Percentiles rank a stretch among this genome's conserved stretches.
These are phyloP conservation scores for Ustilago xerochloae DNA, from an alignment of 1,284 basidiomycete species.

Conservation along the genomic window DNA sequence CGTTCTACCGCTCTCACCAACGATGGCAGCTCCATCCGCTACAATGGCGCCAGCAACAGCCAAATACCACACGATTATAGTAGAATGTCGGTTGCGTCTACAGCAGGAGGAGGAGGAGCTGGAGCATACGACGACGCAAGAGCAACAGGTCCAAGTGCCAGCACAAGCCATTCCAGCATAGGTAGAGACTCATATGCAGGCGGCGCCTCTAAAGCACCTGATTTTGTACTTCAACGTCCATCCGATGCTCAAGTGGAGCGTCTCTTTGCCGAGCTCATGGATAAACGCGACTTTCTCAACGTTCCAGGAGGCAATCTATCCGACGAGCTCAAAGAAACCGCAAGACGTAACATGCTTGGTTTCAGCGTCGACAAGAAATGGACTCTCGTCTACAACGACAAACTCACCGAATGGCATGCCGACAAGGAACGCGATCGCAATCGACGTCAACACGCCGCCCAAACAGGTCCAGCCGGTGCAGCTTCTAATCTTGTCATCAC, in stretches of 20 bases:
- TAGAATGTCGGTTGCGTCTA: slow-evolving; percentile 40
- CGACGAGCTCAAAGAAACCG: slow-evolving; percentile 57
- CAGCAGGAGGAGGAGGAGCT: slow-evolving; percentile 16
- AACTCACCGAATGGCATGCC: slow-evolving; percentile 80
- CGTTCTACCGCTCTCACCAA: slow-evolving; percentile 24
- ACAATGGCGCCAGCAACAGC: slow-evolving; percentile 11
- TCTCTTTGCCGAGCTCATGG: slow-evolving; percentile 67
- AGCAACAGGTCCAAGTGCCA: slow-evolving; percentile 5
- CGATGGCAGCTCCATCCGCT: slow-evolving; percentile 15
- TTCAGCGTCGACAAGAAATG: slow-evolving; percentile 82
- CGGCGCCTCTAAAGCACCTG: slow-evolving; percentile 42
- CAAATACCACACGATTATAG: slow-evolving; percentile 25
- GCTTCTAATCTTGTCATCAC: slow-evolving; percentile 57
- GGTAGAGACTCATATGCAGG: slow-evolving; percentile 27
- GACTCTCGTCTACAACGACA: slow-evolving; percentile 87
- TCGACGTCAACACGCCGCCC: slow-evolving; percentile 65
- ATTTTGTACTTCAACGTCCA: slow-evolving; percentile 56
- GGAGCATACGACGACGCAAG: slow-evolving; percentile 14
- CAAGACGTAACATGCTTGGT: slow-evolving; percentile 61
- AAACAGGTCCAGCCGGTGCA: slow-evolving; percentile 71
- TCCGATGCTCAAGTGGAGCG: slow-evolving; percentile 61
- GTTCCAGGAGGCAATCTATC: slow-evolving; percentile 59
- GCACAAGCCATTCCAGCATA: slow-evolving; percentile 26
- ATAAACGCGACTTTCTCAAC: slow-evolving; percentile 64
- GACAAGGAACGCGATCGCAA: slow-evolving; percentile 59